Evolutionary conservation across 306 rosid genomes (phyloP), one percentile per base, ranked within the genome.

Genomic region (Comarum palustre): DNA sequence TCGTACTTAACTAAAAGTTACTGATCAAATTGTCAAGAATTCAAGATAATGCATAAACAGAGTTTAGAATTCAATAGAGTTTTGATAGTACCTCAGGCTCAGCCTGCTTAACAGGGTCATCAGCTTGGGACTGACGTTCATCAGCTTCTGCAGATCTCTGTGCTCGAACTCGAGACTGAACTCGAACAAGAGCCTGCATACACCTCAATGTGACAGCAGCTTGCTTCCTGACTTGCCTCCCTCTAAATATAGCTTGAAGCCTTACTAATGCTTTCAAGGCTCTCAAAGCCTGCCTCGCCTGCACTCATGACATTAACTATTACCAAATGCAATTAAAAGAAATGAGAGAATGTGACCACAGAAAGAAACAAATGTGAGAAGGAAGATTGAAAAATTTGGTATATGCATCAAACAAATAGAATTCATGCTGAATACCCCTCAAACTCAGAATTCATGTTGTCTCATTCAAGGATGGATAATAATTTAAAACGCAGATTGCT

Each of bases 181-280:
- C 96, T 72, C 90, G 83, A 70, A 91, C 96, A 20, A 94, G 96
- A 57, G 98, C 97, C 75, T 93, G 97, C 98, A 91, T 91, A 70
- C 98, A 94, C 78, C 91, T 86, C 47, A 94, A 81, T 22, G 98
- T 91, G 51, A 94, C 86, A 11, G 90, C 97, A 2, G 98, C 96
- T 85, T 91, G 98, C 81, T 87, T 91, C 60, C 98, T 83, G 47
- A 91, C 97, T 76, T 66, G 85, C 68, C 94, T 66, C 4, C 98
- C 92, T 0, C 97, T 86, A 74, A 91, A 89, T 86, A 94, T 91
- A 54, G 98, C 97, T 81, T 91, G 98, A 81, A 94, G 68, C 78
- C 98, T 86, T 77, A 94, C 98, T 80, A 94, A 81, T 77, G 98
- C 94, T 78, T 71, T 86, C 76, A 94, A 72, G 4, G 97, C 96